Evolutionary conservation across 2,329 filamentous ascomycete genomes (phyloP).

Genomic region (Cytospora paraplurivora): DNA sequence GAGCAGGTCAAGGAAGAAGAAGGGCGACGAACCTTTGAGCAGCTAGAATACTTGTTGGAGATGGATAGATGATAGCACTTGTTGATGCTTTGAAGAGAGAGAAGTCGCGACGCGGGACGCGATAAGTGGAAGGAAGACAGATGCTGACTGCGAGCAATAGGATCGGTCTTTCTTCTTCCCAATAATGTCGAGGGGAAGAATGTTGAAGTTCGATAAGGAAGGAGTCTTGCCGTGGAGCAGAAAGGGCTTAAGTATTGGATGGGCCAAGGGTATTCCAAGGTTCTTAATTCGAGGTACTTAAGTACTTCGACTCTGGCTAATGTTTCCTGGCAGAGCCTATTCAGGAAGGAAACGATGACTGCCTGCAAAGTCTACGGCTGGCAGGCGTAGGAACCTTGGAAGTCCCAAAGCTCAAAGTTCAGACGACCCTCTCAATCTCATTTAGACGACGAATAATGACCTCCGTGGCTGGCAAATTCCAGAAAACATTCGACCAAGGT

Average conservation of each 20-base stretch:
- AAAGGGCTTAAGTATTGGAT: not conserved
- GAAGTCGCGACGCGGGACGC: slow-evolving; percentile 15
- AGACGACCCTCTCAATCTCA: not conserved
- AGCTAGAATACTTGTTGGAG: not conserved
- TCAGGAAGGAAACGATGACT: slow-evolving; percentile 11
- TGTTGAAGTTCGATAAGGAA: slow-evolving; percentile 26
- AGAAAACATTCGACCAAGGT: not conserved
- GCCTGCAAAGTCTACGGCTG: not conserved
- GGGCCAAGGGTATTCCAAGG: not conserved
- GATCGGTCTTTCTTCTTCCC: slow-evolving; percentile 1
- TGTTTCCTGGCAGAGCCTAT: not conserved
- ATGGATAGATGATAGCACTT: slow-evolving; percentile 6
- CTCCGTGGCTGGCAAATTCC: not conserved
- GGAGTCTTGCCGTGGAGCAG: slow-evolving; percentile 27
- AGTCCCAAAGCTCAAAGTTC: not conserved
- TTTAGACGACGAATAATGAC: not conserved
- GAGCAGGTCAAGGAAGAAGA: slow-evolving; percentile 17
- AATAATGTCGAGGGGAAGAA: not conserved
- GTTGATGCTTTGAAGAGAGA: slow-evolving; percentile 14
- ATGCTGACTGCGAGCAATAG: slow-evolving; percentile 1
- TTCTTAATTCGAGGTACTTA: not conserved
- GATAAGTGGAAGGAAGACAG: slow-evolving; percentile 11
- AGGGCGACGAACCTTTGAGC: slow-evolving; percentile 16
- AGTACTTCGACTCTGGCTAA: not conserved
- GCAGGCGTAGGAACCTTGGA: not conserved